Conservation (phyloP, 495 filamentous ascomycete genomes). For the Podospora appendiculata region DNA sequence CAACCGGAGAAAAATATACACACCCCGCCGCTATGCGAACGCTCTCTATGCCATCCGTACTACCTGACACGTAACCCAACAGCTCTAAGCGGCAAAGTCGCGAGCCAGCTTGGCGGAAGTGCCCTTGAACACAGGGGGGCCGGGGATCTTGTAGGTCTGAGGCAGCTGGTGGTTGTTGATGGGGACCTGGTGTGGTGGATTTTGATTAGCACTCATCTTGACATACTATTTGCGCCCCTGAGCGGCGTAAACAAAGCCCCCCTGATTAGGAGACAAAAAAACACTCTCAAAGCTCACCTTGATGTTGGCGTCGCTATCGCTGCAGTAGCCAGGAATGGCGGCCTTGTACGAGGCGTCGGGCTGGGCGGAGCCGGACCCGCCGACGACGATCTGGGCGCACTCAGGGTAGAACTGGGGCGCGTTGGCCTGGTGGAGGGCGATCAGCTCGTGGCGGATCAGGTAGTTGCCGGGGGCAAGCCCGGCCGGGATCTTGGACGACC, state of each 20-base stretch:
- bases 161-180: conserved; percentile 19
- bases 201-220: not conserved
- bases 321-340: conserved; percentile 44
- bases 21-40: too few relatives aligned
- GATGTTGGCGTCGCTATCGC: conserved; percentile 43
- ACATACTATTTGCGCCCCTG: too few relatives aligned
- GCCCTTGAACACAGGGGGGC: conserved; percentile 21
- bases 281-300: conserved; percentile 25
- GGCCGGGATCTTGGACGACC: conserved; percentile 44
- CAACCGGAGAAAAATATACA: too few relatives aligned
- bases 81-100: conserved; percentile 8
- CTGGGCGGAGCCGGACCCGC: conserved; percentile 37
- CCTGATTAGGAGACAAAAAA: not conserved
- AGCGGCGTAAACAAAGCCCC: not conserved
- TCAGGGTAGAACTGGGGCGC: conserved; percentile 55
- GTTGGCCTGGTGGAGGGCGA: conserved; percentile 53
- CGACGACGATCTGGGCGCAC: conserved; percentile 48
- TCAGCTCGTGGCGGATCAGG: conserved; percentile 51
- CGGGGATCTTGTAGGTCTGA: conserved; percentile 20
- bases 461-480: conserved; percentile 48
- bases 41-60: too few relatives aligned
- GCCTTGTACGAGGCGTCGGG: conserved; percentile 36
- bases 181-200: conserved; percentile 5
- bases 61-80: too few relatives aligned
- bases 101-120: conserved; percentile 2